These are phyloP conservation scores for Monilinia vaccinii-corymbosi DNA, from an alignment of 2,329 filamentous ascomycete species.

Conservation along the genomic window DNA sequence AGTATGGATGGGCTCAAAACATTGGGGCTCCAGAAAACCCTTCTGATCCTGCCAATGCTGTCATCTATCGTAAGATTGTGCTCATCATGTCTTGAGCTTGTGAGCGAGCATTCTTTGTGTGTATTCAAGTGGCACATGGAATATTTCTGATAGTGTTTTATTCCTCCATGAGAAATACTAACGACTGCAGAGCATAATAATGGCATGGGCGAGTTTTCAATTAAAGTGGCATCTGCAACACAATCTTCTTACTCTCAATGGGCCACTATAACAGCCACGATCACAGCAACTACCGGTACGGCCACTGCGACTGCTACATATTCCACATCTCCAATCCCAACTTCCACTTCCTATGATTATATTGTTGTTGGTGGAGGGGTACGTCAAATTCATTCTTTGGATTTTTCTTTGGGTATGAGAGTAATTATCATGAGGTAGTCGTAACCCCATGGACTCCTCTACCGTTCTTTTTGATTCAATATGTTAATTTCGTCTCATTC, in stretches of 20 bases:
- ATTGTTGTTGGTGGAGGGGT: slow-evolving; percentile 44
- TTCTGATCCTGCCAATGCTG: slow-evolving; percentile 28
- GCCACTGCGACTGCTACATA: slow-evolving; percentile 37
- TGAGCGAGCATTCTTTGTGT: neutral
- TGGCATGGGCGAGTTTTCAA: slow-evolving; percentile 43
- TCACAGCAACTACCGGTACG: slow-evolving; percentile 26
- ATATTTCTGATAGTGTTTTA: slow-evolving; percentile 34
- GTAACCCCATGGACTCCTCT: neutral
- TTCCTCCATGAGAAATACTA: slow-evolving; percentile 15
- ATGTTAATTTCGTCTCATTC: neutral
- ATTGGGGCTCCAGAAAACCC: slow-evolving; percentile 32
- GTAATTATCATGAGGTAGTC: too few relatives aligned
- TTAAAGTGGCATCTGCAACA: slow-evolving; percentile 35
- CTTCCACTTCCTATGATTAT: slow-evolving; percentile 42
- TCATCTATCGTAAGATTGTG: slow-evolving; percentile 6
- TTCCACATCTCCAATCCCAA: slow-evolving; percentile 38
- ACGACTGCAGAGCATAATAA: slow-evolving; percentile 40
- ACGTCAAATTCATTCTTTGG: neutral
- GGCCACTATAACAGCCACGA: slow-evolving; percentile 24
- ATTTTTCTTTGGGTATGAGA: neutral
- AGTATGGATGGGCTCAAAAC: slow-evolving; percentile 49
- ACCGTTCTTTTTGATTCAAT: too few relatives aligned
- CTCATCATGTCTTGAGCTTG: neutral
- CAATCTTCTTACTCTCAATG: slow-evolving; percentile 31
- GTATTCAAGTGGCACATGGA: neutral